phyloP scores from a whole-genome alignment of 305 asterid species.

The Striga hermonthica region DNA sequence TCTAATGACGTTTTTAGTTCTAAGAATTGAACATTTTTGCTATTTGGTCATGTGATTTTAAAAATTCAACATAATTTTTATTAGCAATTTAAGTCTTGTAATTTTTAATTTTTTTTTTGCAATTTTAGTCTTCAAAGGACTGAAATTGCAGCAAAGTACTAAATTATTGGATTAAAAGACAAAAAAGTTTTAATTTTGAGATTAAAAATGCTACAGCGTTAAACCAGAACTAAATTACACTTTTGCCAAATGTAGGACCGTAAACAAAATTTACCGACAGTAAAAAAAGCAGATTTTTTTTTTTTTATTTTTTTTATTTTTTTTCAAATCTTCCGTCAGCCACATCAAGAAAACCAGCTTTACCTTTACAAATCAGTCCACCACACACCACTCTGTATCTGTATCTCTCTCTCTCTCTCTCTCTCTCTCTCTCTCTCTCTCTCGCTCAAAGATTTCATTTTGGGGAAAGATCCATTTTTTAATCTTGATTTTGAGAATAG shows the following conservation, averaged over 20 bases:
- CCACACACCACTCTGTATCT: slow-evolving; percentile 27
- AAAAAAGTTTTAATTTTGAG: too few species aligned
- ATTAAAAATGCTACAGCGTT: too few species aligned
- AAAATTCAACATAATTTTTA: too few species aligned
- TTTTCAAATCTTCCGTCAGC: slow-evolving; percentile 31
- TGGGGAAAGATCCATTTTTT: slow-evolving; percentile 7
- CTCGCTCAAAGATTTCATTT: slow-evolving; percentile 26
- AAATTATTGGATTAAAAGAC: background rate
- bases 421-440: slow-evolving; percentile 28
- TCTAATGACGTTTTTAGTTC: too few species aligned
- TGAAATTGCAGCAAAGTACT: too few species aligned
- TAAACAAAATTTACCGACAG: slow-evolving; percentile 22
- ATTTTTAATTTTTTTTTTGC: too few species aligned
- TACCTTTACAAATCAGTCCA: slow-evolving; percentile 36
- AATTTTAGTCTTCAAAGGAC: too few species aligned
- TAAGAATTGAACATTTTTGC: too few species aligned
- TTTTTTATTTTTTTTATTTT: too few species aligned
- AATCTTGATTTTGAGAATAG: slow-evolving; percentile 9
- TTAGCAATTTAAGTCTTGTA: too few species aligned
- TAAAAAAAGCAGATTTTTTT: slow-evolving; percentile 10
- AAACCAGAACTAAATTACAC: too few species aligned
- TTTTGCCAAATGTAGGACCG: background rate
- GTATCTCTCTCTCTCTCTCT: slow-evolving; percentile 16
- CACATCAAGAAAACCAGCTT: slow-evolving; percentile 30
- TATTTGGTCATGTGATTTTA: too few species aligned